Conservation (phyloP, 1,139 yeast genomes). For the Yamadazyma dushanensis region DNA sequence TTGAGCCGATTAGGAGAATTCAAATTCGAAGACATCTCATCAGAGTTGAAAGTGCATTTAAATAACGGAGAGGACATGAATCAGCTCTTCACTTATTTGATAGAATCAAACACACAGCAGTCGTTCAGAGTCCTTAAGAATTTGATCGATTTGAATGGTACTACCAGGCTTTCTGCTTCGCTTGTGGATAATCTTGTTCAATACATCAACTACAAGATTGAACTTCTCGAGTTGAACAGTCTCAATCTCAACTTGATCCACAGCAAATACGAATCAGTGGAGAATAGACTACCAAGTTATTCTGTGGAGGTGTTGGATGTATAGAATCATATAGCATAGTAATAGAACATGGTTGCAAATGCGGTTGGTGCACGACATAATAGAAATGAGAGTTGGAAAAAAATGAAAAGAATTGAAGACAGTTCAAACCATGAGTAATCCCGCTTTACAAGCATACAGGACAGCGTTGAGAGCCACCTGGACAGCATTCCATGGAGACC, state of each 20-base stretch:
- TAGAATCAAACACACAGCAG: conserved; percentile 33
- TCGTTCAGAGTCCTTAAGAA: conserved; percentile 64
- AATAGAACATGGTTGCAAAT: not conserved
- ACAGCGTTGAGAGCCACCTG: conserved; percentile 69
- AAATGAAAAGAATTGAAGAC: not conserved
- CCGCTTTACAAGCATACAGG: conserved; percentile 60
- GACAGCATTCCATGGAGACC: conserved; percentile 63
- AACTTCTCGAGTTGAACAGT: conserved; percentile 49
- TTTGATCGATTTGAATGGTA: conserved; percentile 71
- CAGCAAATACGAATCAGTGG: conserved; percentile 36
- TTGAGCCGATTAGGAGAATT: conserved; percentile 11
- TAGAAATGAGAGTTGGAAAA: not conserved
- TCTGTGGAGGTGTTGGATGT: conserved; percentile 38
- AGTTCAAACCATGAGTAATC: conserved; percentile 7
- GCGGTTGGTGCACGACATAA: not conserved
- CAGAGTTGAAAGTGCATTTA: conserved; percentile 21
- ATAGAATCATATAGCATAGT: conserved; percentile 3
- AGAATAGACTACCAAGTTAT: conserved; percentile 44
- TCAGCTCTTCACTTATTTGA: conserved; percentile 33
- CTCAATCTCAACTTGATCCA: conserved; percentile 57
- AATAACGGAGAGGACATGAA: conserved; percentile 19
- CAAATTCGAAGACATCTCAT: conserved; percentile 44
- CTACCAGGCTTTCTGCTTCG: conserved; percentile 49
- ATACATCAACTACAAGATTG: conserved; percentile 50
- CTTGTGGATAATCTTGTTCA: conserved; percentile 46